Conservation (phyloP, 2,329 filamentous ascomycete genomes). For the Venturia pyrina region DNA sequence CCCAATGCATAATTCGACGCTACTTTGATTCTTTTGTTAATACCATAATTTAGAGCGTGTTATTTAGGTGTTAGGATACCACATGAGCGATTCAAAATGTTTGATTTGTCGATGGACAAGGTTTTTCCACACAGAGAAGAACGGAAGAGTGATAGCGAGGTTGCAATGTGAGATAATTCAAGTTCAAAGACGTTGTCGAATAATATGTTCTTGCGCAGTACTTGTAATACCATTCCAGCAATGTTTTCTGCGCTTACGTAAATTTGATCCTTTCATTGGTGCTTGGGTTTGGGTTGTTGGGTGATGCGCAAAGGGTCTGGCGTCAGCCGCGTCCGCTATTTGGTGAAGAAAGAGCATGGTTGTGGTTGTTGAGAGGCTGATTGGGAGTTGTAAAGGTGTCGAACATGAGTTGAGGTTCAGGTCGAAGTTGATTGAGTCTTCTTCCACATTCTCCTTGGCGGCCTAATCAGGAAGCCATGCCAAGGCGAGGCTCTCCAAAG, state of each 20-base stretch:
- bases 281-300: not conserved
- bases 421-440: not conserved
- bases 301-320: not conserved
- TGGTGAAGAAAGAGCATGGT: not conserved
- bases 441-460: not conserved
- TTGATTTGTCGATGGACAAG: not conserved
- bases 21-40: not conserved
- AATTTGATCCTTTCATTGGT: not conserved
- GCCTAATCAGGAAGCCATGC: not conserved
- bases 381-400: not conserved
- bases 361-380: not conserved
- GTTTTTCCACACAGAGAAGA: not conserved
- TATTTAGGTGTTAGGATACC: not conserved
- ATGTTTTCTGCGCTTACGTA: not conserved
- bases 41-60: constrained; percentile 1
- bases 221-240: not conserved
- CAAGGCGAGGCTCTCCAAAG: not conserved
- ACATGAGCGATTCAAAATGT: not conserved
- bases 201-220: not conserved
- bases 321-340: not conserved
- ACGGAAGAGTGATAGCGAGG: not conserved
- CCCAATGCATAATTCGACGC: not conserved
- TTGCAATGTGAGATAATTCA: not conserved
- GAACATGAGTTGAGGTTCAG: not conserved
- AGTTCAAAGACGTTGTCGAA: not conserved